Percentiles rank a stretch among this genome's conserved stretches.
These are phyloP conservation scores for Lodderomyces orthopsilosis DNA, from an alignment of 1,139 yeast genomes.

Conservation along the genomic window DNA sequence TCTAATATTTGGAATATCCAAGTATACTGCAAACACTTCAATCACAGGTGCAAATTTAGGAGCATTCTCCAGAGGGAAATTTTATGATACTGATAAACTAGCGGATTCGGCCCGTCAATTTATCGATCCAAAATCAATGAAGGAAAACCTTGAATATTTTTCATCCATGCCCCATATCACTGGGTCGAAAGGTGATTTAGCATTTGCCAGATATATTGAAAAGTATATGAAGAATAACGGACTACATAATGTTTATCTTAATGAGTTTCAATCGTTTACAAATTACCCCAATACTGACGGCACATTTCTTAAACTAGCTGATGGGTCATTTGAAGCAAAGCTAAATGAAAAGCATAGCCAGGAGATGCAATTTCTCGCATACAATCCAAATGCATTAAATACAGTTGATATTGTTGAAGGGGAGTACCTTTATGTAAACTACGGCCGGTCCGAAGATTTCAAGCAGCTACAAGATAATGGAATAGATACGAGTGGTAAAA, in stretches of 20 bases:
- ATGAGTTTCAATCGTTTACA: slow-evolving; percentile 51
- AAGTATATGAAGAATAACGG: slow-evolving; percentile 58
- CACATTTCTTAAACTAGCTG: slow-evolving; percentile 33
- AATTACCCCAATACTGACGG: slow-evolving; percentile 48
- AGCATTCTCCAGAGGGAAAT: slow-evolving; percentile 53
- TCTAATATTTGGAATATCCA: slow-evolving; percentile 55
- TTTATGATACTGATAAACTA: slow-evolving; percentile 57
- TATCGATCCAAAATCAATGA: slow-evolving; percentile 58
- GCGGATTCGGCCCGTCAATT: slow-evolving; percentile 46
- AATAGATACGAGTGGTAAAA: slow-evolving; percentile 37
- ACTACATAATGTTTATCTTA: slow-evolving; percentile 47
- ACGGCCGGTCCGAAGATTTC: slow-evolving; percentile 63
- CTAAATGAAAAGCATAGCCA: slow-evolving; percentile 34
- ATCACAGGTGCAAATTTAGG: slow-evolving; percentile 32
- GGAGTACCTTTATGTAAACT: slow-evolving; percentile 53
- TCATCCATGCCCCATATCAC: slow-evolving; percentile 84
- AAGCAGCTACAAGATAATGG: slow-evolving; percentile 35
- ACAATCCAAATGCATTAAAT: slow-evolving; percentile 62
- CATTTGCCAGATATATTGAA: slow-evolving; percentile 64
- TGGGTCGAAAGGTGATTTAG: slow-evolving; percentile 82
- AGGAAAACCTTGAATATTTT: slow-evolving; percentile 70
- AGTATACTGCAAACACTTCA: slow-evolving; percentile 51
- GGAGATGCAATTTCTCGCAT: slow-evolving; percentile 45
- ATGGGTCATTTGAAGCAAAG: slow-evolving; percentile 37
- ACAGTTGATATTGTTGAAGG: slow-evolving; percentile 52